Evolutionary conservation across 177 flowering plant genomes (phyloP).

Genomic region (Tripterygium wilfordii): DNA sequence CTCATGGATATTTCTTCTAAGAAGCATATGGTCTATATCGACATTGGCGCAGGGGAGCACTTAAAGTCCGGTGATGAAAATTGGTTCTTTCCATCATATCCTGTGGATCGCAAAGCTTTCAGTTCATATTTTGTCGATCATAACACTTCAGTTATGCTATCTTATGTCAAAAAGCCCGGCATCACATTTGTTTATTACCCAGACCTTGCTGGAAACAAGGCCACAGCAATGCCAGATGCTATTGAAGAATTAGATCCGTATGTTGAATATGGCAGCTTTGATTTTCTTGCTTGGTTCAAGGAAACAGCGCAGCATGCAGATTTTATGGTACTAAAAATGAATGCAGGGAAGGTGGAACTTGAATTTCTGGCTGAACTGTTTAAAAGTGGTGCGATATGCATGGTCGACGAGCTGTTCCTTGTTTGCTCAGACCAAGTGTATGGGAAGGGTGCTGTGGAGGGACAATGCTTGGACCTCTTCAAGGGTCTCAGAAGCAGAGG

Average conservation of each 20-base stretch:
- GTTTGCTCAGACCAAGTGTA: conserved; percentile 39
- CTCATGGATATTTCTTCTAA: conserved; percentile 41
- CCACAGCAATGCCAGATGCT: conserved; percentile 1
- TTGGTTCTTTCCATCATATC: conserved; percentile 45
- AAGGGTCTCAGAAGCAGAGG: conserved; percentile 50
- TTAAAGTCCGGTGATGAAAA: conserved; percentile 26
- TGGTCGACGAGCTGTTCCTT: conserved; percentile 81
- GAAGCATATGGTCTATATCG: conserved; percentile 51
- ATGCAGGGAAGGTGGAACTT: conserved; percentile 44
- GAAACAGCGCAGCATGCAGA: conserved; percentile 52
- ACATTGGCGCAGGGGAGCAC: conserved; percentile 58
- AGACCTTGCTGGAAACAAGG: conserved; percentile 35
- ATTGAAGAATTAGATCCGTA: conserved; percentile 30
- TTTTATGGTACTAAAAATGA: conserved; percentile 77
- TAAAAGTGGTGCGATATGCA: conserved; percentile 69
- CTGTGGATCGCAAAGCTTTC: conserved; percentile 32
- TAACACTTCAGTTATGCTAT: conserved; percentile 42
- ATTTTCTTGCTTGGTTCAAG: conserved; percentile 64
- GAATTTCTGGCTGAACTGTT: conserved; percentile 58
- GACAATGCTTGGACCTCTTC: conserved; percentile 48
- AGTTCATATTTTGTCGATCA: conserved; percentile 63
- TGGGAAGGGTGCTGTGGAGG: conserved; percentile 15
- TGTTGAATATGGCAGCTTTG: conserved; percentile 44
- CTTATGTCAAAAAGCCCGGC: conserved; percentile 67
- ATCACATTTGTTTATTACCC: conserved; percentile 77